These are phyloP conservation scores for Talaromyces sp. DNA, from an alignment of 2,329 filamentous ascomycete genomes.

Conservation along the genomic window DNA sequence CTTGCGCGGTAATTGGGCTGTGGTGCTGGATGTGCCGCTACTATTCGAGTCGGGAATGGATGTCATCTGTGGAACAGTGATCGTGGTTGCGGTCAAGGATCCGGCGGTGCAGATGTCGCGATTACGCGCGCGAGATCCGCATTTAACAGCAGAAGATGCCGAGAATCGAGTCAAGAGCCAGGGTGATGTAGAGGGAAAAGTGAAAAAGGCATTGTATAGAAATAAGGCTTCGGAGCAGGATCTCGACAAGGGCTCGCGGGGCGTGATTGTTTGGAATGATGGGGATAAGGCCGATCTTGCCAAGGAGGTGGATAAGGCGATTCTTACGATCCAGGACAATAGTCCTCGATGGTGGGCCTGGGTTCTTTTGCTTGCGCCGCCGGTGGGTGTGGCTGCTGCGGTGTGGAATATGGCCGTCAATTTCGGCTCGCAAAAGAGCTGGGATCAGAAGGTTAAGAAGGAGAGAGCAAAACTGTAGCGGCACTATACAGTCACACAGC, in stretches of 20 bases:
- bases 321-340: constrained; percentile 57
- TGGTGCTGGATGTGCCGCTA: constrained; percentile 86
- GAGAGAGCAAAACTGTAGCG: constrained; percentile 42
- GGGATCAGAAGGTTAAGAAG: constrained; percentile 60
- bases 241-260: constrained; percentile 51
- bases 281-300: constrained; percentile 66
- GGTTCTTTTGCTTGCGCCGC: constrained; percentile 65
- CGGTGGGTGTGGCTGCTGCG: constrained; percentile 65
- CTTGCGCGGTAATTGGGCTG: constrained; percentile 74
- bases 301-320: constrained; percentile 62
- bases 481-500: background rate
- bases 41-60: constrained; percentile 89
- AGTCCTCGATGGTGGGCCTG: constrained; percentile 86
- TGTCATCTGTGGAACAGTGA: constrained; percentile 73
- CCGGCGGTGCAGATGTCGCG: constrained; percentile 77
- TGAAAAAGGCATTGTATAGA: constrained; percentile 66
- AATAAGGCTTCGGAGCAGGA: constrained; percentile 16
- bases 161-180: constrained; percentile 82
- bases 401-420: constrained; percentile 72
- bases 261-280: constrained; percentile 91
- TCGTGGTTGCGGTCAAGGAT: constrained; percentile 82
- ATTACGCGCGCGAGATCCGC: constrained; percentile 69
- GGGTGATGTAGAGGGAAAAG: constrained; percentile 81
- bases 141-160: constrained; percentile 81
- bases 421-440: constrained; percentile 64